Evolutionary conservation across 2,329 filamentous ascomycete genomes (phyloP), one percentile per base, ranked within the genome.

Genomic region (Cadophora sp.): DNA sequence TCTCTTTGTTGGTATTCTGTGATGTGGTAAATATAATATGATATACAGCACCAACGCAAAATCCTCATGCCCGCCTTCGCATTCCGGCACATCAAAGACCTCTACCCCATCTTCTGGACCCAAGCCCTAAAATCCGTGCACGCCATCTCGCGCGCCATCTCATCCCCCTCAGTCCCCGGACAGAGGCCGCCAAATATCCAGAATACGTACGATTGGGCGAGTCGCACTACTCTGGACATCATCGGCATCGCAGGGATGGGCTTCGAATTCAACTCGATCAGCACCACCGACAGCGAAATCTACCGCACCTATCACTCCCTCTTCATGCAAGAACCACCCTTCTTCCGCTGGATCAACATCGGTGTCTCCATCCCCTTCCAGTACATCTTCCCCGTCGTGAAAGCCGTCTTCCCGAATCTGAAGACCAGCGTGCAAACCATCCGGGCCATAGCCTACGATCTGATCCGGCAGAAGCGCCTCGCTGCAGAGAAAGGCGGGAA

Each of bases 81-180:
- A n/a, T 96, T 93, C 76, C 87, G 93, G 22, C 92, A 96, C 74
- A 83, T 97, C 78, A 97, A 96, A 77, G 87, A 94, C 67, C 81
- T 97, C 16, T 96, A 97, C 74, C 90, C 92, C 0, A 81, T 91
- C 7, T 97, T 97, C 79, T 97, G 93, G 93, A 75, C 80, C 24
- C 64, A 31, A 43, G 56, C 34, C 46, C 53, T 24, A 37, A 60
- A 64, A 29, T 40, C 48, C 9, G 34, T 31, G 3, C 27, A 64
- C 4, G 31, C 12, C 8, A 40, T 64, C 19, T 11, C 50, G 3
- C 7, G 22, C 12, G 50, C 62, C 22, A 31, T 40, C 9, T 6
- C 19, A 1, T n/a, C 22, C 8, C 62, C 31, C 11, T 14, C 22
- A 24, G 16, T 63, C 3, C 61, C 61, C 24, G 48, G 48, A 9